phyloP scores from a whole-genome alignment of 495 filamentous ascomycete genomes.

The Aspergillus bridgeri region DNA sequence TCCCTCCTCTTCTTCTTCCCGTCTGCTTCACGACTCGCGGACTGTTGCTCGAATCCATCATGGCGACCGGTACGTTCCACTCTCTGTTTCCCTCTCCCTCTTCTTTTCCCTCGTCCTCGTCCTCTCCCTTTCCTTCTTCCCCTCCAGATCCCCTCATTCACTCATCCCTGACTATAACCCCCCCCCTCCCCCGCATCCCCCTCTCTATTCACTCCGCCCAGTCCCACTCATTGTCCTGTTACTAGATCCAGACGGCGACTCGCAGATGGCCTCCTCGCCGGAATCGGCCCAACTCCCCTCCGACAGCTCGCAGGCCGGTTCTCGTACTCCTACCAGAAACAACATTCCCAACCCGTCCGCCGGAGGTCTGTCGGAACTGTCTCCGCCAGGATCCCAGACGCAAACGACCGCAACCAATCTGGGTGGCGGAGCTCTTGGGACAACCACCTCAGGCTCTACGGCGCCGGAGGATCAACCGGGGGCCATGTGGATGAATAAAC shows the following conservation, averaged over 20 bases:
- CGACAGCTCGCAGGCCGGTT: slow-evolving; percentile 29
- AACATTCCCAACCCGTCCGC: slow-evolving; percentile 14
- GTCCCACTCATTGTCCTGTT: slow-evolving; percentile 1
- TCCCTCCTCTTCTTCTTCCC: not conserved
- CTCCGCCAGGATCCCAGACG: slow-evolving; percentile 53
- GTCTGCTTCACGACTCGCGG: slow-evolving; percentile 1
- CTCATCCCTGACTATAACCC: not conserved
- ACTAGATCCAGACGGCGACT: slow-evolving; percentile 53
- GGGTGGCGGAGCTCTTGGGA: not conserved
- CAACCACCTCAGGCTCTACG: slow-evolving; percentile 8
- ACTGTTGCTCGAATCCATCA: too few relatives aligned
- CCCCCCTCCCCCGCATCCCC: slow-evolving; percentile 1
- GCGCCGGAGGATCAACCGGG: slow-evolving; percentile 24
- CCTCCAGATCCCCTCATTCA: too few relatives aligned
- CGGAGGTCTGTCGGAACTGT: slow-evolving; percentile 41
- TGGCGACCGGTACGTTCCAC: not conserved
- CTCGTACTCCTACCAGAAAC: slow-evolving; percentile 36
- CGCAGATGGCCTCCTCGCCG: slow-evolving; percentile 54
- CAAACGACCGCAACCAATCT: slow-evolving; percentile 16
- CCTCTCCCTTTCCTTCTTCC: slow-evolving; percentile 2
- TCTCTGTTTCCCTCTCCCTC: not conserved
- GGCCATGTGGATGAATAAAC: slow-evolving; percentile 56
- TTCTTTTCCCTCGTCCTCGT: slow-evolving; percentile 1
- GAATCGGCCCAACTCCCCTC: slow-evolving; percentile 36
- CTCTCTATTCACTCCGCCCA: not conserved